Evolutionary conservation across 192 early-diverging fungal species (phyloP), one percentile per base, ranked within the genome.

Genomic region (Linnemannia zychae): DNA sequence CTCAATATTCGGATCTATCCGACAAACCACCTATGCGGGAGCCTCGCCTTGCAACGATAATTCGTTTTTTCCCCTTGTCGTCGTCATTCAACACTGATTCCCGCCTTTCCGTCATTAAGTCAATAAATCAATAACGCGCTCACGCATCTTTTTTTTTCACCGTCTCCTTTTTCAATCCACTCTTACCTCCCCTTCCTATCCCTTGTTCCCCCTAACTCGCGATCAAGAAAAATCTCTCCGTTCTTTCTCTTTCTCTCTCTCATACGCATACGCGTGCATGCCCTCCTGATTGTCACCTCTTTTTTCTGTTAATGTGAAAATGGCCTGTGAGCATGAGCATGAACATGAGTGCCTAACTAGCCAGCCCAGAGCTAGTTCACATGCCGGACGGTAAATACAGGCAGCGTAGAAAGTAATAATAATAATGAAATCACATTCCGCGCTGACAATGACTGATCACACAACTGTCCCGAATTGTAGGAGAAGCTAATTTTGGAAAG

Each of bases 401-500:
- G 11, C 52, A n/a, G n/a, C n/a, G n/a, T 44, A 44, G 40, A 44
- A 9, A 44, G 40, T 31, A 28, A 63, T 4, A 63, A 60, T 60
- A 53, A 60, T 60, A 60, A 31, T 15, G 28, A 33, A 63, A 31
- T 63, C 57, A 63, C 57, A 63, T 63, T 63, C 57, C 57, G 28
- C 24, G 28, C 5, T 28, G 12, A 31, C 3, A 3, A 63, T 57
- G 53, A 57, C 53, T 12, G 24, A 57, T 28, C 24, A 57, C 40
- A 44, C 40, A 44, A 44, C 9, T 44, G 40, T 44, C 9, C 40
- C 9, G 3, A 9, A 44, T 9, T 6, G 40, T 44, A 44, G 9
- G 40, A 44, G 53, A 31, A 24, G 57, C 57, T 63, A 63, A 63
- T 63, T 63, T 63, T 63, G 57, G 57, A 63, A 44, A 44, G 40